Evolutionary conservation across 2,329 filamentous ascomycete genomes (phyloP).

Genomic region (Cryphonectria japonica): DNA sequence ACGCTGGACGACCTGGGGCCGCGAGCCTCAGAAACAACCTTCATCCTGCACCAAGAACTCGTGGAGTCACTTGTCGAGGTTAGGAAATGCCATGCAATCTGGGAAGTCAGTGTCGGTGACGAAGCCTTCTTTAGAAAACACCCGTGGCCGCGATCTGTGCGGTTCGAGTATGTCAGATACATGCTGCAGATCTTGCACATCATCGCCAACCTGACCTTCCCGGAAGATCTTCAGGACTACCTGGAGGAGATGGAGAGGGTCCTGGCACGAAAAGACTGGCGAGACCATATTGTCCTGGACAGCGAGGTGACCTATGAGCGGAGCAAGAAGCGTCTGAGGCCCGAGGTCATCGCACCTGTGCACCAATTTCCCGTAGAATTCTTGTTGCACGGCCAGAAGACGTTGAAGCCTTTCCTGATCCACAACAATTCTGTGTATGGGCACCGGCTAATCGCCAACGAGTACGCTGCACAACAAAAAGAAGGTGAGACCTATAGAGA

Average conservation of each 20-base stretch:
- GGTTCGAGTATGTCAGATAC: slow-evolving; percentile 19
- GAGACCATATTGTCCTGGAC: slow-evolving; percentile 20
- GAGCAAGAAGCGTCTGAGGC: slow-evolving; percentile 11
- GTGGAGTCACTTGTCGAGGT: slow-evolving; percentile 22
- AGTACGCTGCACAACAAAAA: slow-evolving; percentile 10
- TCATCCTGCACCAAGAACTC: slow-evolving; percentile 12
- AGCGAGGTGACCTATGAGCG: slow-evolving; percentile 21
- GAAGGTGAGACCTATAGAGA: slow-evolving; percentile 4
- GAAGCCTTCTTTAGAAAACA: slow-evolving; percentile 22
- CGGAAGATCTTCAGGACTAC: slow-evolving; percentile 20
- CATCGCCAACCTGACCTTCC: slow-evolving; percentile 23
- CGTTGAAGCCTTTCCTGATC: slow-evolving; percentile 15
- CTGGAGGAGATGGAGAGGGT: slow-evolving; percentile 19
- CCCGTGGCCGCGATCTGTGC: slow-evolving; percentile 11
- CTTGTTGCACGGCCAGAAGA: slow-evolving; percentile 18
- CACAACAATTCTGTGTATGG: slow-evolving; percentile 23
- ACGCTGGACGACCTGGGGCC: slow-evolving; percentile 2
- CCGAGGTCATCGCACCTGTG: slow-evolving; percentile 19
- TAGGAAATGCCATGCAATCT: slow-evolving; percentile 19
- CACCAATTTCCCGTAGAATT: slow-evolving; percentile 14
- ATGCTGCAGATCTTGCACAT: slow-evolving; percentile 19
- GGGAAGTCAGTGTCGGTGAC: slow-evolving; percentile 23
- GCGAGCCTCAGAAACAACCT: slow-evolving; percentile 7
- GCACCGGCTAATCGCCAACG: slow-evolving; percentile 23
- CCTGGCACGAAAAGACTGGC: slow-evolving; percentile 8